Base-by-base conservation (phyloP, 257 asterid genomes). In the Catharanthus roseus region DNA sequence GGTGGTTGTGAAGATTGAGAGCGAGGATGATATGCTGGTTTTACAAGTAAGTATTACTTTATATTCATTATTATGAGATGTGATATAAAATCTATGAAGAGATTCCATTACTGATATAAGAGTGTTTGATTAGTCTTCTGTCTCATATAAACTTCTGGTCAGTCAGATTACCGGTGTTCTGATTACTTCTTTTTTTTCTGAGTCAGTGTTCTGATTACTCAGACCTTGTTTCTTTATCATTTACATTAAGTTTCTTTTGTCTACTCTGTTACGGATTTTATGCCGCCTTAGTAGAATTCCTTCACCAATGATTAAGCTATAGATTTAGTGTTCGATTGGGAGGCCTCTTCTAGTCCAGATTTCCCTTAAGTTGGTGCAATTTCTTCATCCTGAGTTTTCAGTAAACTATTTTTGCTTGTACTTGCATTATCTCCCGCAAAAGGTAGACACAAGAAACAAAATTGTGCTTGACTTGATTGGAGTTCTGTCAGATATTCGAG, bases 1-100 rank as follows among this genome's bases (percentile, higher is more conserved):
- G 84, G 99, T 93, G 70, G 99, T 91, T 8, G 88, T 93, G 80
- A 93, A 93, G 84, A 89, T 79, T 74, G 99, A 93, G 77, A 89
- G 87, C 65, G 96, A 91, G 76, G 92, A 89, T 51, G 96, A 88
- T 58, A 88, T 93, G 91, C 85, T 93, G 84, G 87, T 72, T 70
- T 85, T 93, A 73, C 98, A 89, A 82, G 98, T 93, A 47, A 66
- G 84, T 82, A 28, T 13, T n/a, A 28, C 34, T 11, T 68, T 36
- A 21, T n/a, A 6, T 4, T 47, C 10, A 23, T 57, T 45, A 4
- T 15, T 56, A 24, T 42, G 39, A 55, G 19, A 8, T 13, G 39
- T 47, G 34, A 54, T 51, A 26, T 44, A 28, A 72, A 42, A 66
- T 23, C 61, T 54, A 54, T n/a, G n/a, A n/a, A n/a, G n/a, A n/a